A percentile compares a stretch with the other conserved stretches of the same genome.
Evolutionary conservation across 2,329 filamentous ascomycete genomes (phyloP).

Genomic region (Diaporthe destruens): DNA sequence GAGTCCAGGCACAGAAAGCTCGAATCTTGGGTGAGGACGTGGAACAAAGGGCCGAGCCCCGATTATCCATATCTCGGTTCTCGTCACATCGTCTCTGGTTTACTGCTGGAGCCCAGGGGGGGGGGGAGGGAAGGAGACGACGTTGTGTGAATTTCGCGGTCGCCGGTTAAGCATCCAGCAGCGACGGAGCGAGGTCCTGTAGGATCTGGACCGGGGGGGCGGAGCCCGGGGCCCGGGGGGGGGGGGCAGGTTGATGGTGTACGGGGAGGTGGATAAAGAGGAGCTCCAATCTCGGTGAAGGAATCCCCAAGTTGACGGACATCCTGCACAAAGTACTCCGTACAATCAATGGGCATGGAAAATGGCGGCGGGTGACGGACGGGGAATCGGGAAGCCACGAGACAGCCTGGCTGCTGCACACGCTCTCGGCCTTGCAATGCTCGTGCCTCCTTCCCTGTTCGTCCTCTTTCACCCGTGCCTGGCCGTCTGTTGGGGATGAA

Average conservation of each 20-base stretch:
- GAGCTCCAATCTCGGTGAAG: constrained; percentile 12
- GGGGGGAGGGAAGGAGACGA: neutral
- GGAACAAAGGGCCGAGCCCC: constrained; percentile 27
- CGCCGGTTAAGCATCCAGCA: neutral
- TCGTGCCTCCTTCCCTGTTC: constrained; percentile 5
- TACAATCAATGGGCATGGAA: neutral
- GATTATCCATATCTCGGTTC: constrained; percentile 35
- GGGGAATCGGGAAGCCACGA: constrained; percentile 34
- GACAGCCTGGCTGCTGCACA: constrained; percentile 30
- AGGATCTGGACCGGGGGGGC: neutral
- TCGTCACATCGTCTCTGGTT: constrained; percentile 22
- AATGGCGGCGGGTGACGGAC: neutral
- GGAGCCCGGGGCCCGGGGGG: neutral
- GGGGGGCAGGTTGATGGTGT: neutral
- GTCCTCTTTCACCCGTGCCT: neutral
- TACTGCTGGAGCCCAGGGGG: neutral
- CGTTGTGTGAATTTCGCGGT: neutral
- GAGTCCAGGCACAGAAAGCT: neutral
- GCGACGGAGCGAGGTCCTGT: neutral
- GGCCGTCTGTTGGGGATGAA: neutral
- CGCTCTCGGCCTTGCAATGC: neutral
- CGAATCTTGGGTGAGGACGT: constrained; percentile 16
- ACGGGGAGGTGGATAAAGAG: constrained; percentile 11
- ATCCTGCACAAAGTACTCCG: no score
- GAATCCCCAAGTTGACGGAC: neutral